Evolutionary conservation across 176 grass and related monocot species (phyloP), one percentile per base, ranked within the genome.

Genomic region (Carex parvula): DNA sequence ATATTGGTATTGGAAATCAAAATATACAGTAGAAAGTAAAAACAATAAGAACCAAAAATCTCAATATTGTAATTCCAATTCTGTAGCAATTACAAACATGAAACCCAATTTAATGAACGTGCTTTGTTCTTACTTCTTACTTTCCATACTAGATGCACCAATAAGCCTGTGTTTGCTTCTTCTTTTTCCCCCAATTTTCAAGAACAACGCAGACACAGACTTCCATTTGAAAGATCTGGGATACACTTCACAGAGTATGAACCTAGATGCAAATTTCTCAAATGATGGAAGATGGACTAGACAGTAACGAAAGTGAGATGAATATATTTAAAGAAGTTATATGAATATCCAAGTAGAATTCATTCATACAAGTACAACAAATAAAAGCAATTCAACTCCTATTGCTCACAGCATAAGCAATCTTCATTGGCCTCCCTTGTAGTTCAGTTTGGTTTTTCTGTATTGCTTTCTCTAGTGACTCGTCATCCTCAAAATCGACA

Each of bases 401-500:
- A 82, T 89, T 93, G 59, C 88, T 88, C 33, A 95, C 72, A 17
- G 96, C 91, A 81, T 98, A 98, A 0, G 93, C 89, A 57, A 98
- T 88, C 79, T 93, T 95, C 20, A 95, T 85, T 62, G 96, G 89
- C 18, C 93, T 89, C 10, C 96, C 91, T 1, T 73, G 77, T 58
- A 95, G 66, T 41, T 92, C 88, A 84, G 71, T 79, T 63, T 99
- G 93, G 39, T 95, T 93, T 90, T 93, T 92, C 32, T 80, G 82
- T 7, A 99, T 79, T 56, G 91, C 93, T 83, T 85, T 90, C 81
- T 95, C 93, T 42, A 95, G 88, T 0, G 93, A 99, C 6, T 93
- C 65, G 0, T 93, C 93, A 3, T 98, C 93, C 70, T 95, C 74
- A 44, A 99, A 95, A 85, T 99, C 96, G 22, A 95, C 61, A 64